phyloP scores from a whole-genome alignment of 495 filamentous ascomycete genomes.

The Choiromyces venosus region DNA sequence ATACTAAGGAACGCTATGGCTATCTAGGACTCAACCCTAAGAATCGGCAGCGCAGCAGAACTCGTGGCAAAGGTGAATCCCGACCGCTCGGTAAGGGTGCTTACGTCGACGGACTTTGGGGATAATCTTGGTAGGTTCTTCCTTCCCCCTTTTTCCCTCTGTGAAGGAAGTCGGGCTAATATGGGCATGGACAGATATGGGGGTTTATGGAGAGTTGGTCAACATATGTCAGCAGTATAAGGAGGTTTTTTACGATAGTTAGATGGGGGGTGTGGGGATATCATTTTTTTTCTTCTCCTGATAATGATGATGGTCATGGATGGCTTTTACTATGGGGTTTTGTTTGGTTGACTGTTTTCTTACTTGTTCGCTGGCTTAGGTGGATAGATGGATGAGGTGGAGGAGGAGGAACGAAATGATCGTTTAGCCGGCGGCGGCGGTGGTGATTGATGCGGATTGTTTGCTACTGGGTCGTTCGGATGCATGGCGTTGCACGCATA shows the following conservation, averaged over 20 bases:
- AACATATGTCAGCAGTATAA: constrained; percentile 83
- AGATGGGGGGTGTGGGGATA: background rate
- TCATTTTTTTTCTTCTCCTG: background rate
- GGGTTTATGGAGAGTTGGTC: constrained; percentile 72
- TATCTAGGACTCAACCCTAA: constrained; percentile 66
- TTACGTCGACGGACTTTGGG: constrained; percentile 75
- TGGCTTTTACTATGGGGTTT: background rate
- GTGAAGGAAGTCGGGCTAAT: constrained; percentile 14
- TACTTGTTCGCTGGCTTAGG: background rate
- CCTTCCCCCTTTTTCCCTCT: constrained; percentile 13
- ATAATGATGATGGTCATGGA: too few species aligned
- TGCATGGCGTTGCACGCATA: background rate
- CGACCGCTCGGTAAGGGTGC: constrained; percentile 68
- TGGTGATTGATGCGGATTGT: background rate
- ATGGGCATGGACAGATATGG: constrained; percentile 60
- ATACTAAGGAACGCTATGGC: background rate
- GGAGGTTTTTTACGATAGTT: constrained; percentile 64
- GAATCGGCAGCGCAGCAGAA: constrained; percentile 73
- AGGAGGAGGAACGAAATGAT: background rate
- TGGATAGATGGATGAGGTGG: background rate
- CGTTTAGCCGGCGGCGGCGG: background rate
- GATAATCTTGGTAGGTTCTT: constrained; percentile 55
- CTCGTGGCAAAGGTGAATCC: constrained; percentile 84
- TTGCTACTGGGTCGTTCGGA: background rate
- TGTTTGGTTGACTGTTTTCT: background rate